These are phyloP conservation scores for Colletotrichum lini DNA, from an alignment of 2,329 filamentous ascomycete species.

Conservation along the genomic window DNA sequence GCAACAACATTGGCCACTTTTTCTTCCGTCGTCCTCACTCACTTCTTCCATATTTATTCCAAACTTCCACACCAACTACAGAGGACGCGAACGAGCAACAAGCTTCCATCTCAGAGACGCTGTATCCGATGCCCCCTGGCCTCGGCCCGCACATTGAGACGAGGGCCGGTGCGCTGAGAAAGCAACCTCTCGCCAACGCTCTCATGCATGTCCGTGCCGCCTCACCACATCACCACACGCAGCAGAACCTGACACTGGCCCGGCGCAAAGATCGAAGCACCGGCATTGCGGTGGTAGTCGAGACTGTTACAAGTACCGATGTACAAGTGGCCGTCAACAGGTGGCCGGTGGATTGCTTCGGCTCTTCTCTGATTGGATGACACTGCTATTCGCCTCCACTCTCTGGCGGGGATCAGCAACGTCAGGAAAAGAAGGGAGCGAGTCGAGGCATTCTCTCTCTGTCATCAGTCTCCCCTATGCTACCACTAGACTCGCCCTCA, in stretches of 20 bases:
- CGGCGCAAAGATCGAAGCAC: conserved; percentile 5
- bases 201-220: conserved; percentile 7
- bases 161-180: conserved; percentile 1
- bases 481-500: not conserved
- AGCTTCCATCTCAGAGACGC: conserved; percentile 6
- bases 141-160: conserved; percentile 14
- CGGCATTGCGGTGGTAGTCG: conserved; percentile 2
- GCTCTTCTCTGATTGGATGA: conserved; percentile 18
- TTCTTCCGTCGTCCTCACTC: not conserved
- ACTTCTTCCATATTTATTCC: not conserved
- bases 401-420: conserved; percentile 15
- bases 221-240: not conserved
- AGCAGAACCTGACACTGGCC: conserved; percentile 18
- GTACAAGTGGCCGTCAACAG: conserved; percentile 29
- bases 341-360: conserved; percentile 31
- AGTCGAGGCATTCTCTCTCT: not conserved
- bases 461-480: too few species aligned
- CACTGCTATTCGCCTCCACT: conserved; percentile 12
- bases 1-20: not conserved
- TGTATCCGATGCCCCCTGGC: not conserved
- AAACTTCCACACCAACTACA: not conserved
- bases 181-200: not conserved
- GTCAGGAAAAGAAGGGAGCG: conserved; percentile 22
- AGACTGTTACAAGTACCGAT: conserved; percentile 1
- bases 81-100: not conserved